These are phyloP conservation scores for Cladophialophora carrionii DNA, from an alignment of 2,329 filamentous ascomycete genomes.

Conservation along the genomic window DNA sequence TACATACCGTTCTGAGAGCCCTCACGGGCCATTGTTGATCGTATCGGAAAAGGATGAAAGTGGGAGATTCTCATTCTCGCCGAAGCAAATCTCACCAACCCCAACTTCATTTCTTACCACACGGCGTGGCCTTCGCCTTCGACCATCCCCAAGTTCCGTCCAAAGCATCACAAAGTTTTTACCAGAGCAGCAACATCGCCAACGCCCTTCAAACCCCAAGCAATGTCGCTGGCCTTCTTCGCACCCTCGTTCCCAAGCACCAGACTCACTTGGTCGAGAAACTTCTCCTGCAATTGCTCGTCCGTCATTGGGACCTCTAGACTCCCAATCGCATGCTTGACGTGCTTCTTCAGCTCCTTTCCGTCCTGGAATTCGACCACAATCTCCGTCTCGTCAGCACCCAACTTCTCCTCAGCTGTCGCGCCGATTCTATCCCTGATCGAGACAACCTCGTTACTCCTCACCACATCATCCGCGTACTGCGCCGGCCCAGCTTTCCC, in stretches of 20 bases:
- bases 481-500: slow-evolving; percentile 57
- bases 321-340: slow-evolving; percentile 57
- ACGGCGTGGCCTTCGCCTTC: too few species aligned
- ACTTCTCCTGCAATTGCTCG: slow-evolving; percentile 54
- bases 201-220: slow-evolving; percentile 43
- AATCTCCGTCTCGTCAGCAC: slow-evolving; percentile 50
- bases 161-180: slow-evolving; percentile 23
- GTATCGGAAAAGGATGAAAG: too few species aligned
- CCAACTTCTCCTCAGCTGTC: slow-evolving; percentile 47
- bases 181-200: slow-evolving; percentile 42
- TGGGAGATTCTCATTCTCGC: too few species aligned
- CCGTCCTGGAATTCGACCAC: slow-evolving; percentile 47
- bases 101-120: too few species aligned
- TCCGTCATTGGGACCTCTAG: slow-evolving; percentile 55
- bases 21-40: too few species aligned
- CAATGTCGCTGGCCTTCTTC: slow-evolving; percentile 43
- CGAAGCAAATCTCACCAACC: too few species aligned
- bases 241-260: slow-evolving; percentile 49
- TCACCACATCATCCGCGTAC: slow-evolving; percentile 56
- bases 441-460: slow-evolving; percentile 46
- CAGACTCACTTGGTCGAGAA: slow-evolving; percentile 52
- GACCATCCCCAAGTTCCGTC: not conserved
- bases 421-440: slow-evolving; percentile 54
- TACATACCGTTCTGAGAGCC: too few species aligned
- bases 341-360: slow-evolving; percentile 48